Conservation (phyloP, 2,329 filamentous ascomycete species). For the Trichoderma koningiopsis region DNA sequence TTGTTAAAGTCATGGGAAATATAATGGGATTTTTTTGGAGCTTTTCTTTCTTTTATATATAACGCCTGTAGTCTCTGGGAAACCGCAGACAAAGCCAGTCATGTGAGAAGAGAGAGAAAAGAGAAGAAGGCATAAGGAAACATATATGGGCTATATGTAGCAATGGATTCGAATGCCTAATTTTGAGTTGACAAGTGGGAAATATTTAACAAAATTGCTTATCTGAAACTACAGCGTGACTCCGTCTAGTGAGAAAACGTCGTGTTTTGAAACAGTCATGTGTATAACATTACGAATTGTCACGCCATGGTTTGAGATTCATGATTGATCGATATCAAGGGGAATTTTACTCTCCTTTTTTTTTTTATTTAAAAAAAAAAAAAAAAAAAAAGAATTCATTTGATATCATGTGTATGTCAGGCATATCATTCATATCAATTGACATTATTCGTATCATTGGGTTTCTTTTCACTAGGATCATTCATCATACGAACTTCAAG, state of each 20-base stretch:
- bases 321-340: not conserved
- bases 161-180: not conserved
- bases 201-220: not conserved
- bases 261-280: not conserved
- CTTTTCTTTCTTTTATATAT: not conserved
- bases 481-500: not conserved
- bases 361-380: too few relatives aligned
- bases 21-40: not conserved
- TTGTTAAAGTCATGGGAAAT: not conserved
- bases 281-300: not conserved
- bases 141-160: slow-evolving; percentile 12
- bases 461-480: not conserved
- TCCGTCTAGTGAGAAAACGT: not conserved
- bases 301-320: not conserved
- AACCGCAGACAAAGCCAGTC: not conserved
- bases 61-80: not conserved
- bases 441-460: not conserved
- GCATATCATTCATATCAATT: too few relatives aligned
- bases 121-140: not conserved
- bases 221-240: not conserved
- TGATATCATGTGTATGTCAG: too few relatives aligned
- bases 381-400: too few relatives aligned
- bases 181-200: not conserved
- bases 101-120: not conserved
- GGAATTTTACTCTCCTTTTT: not conserved